phyloP scores from a whole-genome alignment of 257 asterid genomes.

The Primulina tabacum region DNA sequence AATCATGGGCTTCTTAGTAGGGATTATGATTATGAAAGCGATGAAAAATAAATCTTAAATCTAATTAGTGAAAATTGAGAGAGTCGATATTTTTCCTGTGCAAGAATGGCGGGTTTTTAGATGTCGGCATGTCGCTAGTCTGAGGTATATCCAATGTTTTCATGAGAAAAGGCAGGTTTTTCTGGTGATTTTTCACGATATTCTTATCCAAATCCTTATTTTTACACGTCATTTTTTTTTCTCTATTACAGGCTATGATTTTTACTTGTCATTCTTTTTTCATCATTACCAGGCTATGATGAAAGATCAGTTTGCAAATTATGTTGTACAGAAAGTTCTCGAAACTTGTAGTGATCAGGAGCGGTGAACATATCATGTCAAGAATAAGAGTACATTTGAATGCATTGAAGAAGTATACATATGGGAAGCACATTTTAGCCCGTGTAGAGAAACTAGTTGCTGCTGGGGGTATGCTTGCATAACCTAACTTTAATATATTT shows the following conservation, averaged over 20 bases:
- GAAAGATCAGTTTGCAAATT: slow-evolving; percentile 85
- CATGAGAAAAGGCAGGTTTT: not conserved
- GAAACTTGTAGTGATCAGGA: slow-evolving; percentile 82
- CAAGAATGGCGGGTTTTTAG: not conserved
- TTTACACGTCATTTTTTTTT: not conserved
- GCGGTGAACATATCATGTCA: slow-evolving; percentile 60
- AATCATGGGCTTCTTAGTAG: not conserved
- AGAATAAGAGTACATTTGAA: slow-evolving; percentile 74
- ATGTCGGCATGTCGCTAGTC: not conserved
- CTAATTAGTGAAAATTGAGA: not conserved
- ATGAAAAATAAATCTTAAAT: not conserved
- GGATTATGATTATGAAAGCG: not conserved
- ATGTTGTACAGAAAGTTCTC: slow-evolving; percentile 87
- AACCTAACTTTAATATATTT: not conserved
- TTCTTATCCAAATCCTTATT: not conserved
- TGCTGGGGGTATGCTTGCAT: slow-evolving; percentile 59
- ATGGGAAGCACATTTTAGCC: slow-evolving; percentile 83
- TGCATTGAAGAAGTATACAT: slow-evolving; percentile 73
- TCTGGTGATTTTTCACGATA: not conserved
- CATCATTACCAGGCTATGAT: slow-evolving; percentile 54
- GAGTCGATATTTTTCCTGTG: not conserved
- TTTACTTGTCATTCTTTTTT: slow-evolving; percentile 1
- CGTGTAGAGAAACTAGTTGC: slow-evolving; percentile 94
- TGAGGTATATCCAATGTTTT: not conserved
- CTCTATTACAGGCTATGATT: not conserved